Evolutionary conservation across 768 basidiomycete species (phyloP), one percentile per base, ranked within the genome.

Genomic region (Collybia nuda): DNA sequence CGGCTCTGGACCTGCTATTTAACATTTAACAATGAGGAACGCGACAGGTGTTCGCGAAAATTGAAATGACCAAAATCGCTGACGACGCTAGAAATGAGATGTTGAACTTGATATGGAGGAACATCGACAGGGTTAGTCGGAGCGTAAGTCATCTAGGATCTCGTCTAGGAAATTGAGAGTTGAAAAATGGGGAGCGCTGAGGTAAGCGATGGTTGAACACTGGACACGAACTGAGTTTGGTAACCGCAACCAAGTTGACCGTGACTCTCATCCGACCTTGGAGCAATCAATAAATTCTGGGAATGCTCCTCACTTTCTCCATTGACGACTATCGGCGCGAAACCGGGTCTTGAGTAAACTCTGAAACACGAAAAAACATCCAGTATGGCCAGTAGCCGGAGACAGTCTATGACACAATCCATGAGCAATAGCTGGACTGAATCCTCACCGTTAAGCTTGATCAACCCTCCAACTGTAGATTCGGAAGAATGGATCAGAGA

Each of bases 81-180:
- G n/a, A 63, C 58, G 35, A 76, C 65, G 32, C 56, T 66, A 9
- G 70, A 67, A 52, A 81, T 70, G 23, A 81, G 72, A 6, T 68
- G 67, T 52, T 76, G 80, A 17, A 84, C 60, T 50, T 80, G 73
- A 64, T 85, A 89, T 8, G 85, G 86, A 7, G 85, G 82, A 4
- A 85, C 73, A 39, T 82, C 76, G 28, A 78, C 59, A 6, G 77
- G 76, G 36, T 63, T 67, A 9, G 64, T 67, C 5, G 70, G 69
- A 22, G 72, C 64, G 32, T 67, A 70, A 56, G 67, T 59, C 76
- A 77, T 77, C 18, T 8, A 21, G 24, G 3, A 26, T 26, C 44
- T 46, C 48, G n/a, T n/a, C 18, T 39, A 15, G 21, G 17, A 17
- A 35, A 42, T 14, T 17, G 18, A 44, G 32, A 8, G 40, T 14